Evolutionary conservation across 2,329 filamentous ascomycete species (phyloP).

Genomic region (Pseudonectria buxi): DNA sequence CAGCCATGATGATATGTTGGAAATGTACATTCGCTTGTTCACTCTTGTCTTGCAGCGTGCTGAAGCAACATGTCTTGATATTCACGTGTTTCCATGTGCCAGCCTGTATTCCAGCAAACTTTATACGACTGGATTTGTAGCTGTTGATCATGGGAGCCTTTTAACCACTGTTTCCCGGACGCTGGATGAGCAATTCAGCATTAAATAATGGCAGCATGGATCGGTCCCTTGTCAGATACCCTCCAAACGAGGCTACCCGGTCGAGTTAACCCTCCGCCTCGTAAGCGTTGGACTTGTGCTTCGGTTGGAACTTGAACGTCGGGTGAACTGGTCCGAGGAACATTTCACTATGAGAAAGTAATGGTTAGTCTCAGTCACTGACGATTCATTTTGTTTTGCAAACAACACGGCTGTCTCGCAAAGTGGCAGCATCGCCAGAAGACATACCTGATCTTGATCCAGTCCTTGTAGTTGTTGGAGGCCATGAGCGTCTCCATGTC

Average conservation of each 20-base stretch:
- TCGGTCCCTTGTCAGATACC: no score
- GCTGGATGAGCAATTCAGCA: no score
- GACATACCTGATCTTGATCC: slow-evolving; percentile 93
- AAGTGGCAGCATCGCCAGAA: background rate
- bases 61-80: background rate
- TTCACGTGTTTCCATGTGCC: no score
- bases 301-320: slow-evolving; percentile 90
- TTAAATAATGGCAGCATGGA: no score
- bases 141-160: no score
- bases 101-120: no score
- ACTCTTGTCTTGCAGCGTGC: slow-evolving; percentile 1
- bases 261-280: slow-evolving; percentile 59
- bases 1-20: slow-evolving; percentile 2
- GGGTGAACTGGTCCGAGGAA: slow-evolving; percentile 87
- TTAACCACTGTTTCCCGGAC: no score
- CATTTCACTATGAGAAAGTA: slow-evolving; percentile 66
- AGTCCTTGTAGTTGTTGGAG: slow-evolving; percentile 89
- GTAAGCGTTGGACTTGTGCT: slow-evolving; percentile 93
- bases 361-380: slow-evolving; percentile 9
- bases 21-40: slow-evolving; percentile 6
- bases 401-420: slow-evolving; percentile 1
- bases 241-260: no score
- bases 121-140: no score
- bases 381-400: no score
- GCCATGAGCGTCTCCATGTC: slow-evolving; percentile 91